These are phyloP conservation scores for Typha latifolia DNA, from an alignment of 176 grass and related monocot genomes.

Conservation along the genomic window DNA sequence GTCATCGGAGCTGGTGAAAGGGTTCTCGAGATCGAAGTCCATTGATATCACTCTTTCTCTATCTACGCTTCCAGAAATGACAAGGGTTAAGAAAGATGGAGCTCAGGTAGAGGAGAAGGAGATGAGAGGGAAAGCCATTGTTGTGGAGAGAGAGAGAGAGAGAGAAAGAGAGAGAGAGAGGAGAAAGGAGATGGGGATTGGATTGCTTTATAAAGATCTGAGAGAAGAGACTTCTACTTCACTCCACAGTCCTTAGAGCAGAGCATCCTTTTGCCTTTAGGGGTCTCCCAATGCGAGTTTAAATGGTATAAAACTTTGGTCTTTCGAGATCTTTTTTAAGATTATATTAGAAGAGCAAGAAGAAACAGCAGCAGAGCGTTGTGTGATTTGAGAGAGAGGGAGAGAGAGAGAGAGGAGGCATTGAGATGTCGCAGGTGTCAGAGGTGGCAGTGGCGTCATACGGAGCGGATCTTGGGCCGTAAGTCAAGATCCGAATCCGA, in stretches of 20 bases:
- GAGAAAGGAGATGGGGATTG: slow-evolving; percentile 11
- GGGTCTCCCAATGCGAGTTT: not conserved
- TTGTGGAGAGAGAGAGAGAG: slow-evolving; percentile 11
- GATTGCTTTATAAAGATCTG: slow-evolving; percentile 32
- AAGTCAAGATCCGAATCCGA: not conserved
- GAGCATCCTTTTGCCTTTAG: not conserved
- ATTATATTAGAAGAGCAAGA: not conserved
- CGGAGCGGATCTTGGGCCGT: not conserved
- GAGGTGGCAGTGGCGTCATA: not conserved
- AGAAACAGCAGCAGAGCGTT: not conserved
- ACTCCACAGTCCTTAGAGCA: slow-evolving; percentile 3
- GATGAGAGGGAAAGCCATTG: not conserved
- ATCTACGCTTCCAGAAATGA: not conserved
- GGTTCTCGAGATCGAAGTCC: slow-evolving; percentile 97
- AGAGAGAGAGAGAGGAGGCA: not conserved
- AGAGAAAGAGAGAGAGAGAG: not conserved
- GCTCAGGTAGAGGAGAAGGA: not conserved
- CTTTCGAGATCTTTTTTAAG: not conserved
- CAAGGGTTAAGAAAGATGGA: not conserved
- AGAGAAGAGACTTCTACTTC: slow-evolving; percentile 39
- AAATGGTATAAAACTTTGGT: not conserved
- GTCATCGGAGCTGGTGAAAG: slow-evolving; percentile 66
- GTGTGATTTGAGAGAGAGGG: not conserved
- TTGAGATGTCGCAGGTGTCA: not conserved
- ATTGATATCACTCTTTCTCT: slow-evolving; percentile 5